Evolutionary conservation across 768 basidiomycete genomes (phyloP), one percentile per base, ranked within the genome.

Genomic region (Suillus tomentosus): DNA sequence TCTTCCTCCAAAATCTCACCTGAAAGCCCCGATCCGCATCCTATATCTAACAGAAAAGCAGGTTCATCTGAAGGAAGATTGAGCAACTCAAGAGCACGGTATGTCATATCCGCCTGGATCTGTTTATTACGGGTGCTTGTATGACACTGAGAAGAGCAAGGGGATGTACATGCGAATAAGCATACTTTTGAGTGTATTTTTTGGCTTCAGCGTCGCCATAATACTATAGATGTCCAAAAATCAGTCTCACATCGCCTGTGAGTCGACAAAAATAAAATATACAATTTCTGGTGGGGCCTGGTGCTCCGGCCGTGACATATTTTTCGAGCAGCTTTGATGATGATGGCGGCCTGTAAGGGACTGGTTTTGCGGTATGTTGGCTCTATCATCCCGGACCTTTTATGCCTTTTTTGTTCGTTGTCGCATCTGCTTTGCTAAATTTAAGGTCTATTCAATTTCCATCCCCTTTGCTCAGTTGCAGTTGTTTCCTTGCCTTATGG

Each of bases 71-170:
- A 83, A 11, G 95, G 90, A 43, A 98, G 78, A 68, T 88, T 91
- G 50, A 99, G 82, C 13, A 99, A 82, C 74, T 99, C 97, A 40
- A 99, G 79, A 2, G 96, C 96, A 68, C 97, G 86, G 69, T 95
- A 92, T 17, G 97, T 97, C 97, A 99, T 98, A 67, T 96, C 90
- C 11, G 95, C 91, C 73, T 99, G 97, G 65, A 99, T 95, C 74
- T 91, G 89, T 75, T 99, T 96, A 71, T 96, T 94, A 61, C 97
- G 95, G 37, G 96, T 89, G 79, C 95, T 97, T 65, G 56, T 36
- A 42, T 62, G 56, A 61, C 27, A 64, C 55, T 69, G 64, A 74
- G 73, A 64, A n/a, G 42, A 6, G 31, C 27, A 45, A 57, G 65
- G 57, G 62, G 22, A 55, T 62, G 9, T 56, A 61, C 45, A 55